Conservation (phyloP, 1,284 basidiomycete species). For the Pascua guehoae region DNA sequence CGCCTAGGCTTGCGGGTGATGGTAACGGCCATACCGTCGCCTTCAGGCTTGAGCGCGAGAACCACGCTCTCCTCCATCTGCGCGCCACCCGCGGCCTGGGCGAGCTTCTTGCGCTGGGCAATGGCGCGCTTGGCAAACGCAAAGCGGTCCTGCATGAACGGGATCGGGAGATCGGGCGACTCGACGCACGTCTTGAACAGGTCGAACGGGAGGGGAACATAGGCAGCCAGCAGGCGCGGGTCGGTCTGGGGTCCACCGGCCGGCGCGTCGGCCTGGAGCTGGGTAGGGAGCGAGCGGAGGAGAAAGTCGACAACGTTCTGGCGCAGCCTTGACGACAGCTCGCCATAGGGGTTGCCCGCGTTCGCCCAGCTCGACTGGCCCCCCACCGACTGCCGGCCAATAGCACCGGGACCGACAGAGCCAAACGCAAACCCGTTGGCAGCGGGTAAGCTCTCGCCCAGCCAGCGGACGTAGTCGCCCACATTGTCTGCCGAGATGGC, state of each 20-base stretch:
- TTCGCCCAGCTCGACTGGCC: slow-evolving; percentile 22
- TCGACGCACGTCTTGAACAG: slow-evolving; percentile 46
- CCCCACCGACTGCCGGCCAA: neutral
- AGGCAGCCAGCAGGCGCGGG: slow-evolving; percentile 33
- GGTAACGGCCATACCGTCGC: slow-evolving; percentile 69
- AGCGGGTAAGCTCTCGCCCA: slow-evolving; percentile 32
- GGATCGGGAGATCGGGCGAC: slow-evolving; percentile 35
- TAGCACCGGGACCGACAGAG: neutral
- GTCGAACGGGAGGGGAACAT: slow-evolving; percentile 47
- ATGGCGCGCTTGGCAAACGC: slow-evolving; percentile 84
- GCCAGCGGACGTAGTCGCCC: slow-evolving; percentile 68
- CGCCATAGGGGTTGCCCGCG: slow-evolving; percentile 27
- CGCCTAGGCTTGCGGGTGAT: slow-evolving; percentile 74
- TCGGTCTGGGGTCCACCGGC: slow-evolving; percentile 14
- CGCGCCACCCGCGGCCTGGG: slow-evolving; percentile 59
- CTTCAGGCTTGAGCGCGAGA: slow-evolving; percentile 69
- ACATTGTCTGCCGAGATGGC: slow-evolving; percentile 71
- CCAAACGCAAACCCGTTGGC: slow-evolving; percentile 17
- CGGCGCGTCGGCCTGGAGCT: slow-evolving; percentile 49
- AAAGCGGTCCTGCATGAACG: slow-evolving; percentile 74
- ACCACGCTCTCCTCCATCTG: slow-evolving; percentile 67
- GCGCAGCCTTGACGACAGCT: slow-evolving; percentile 33
- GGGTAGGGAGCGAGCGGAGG: slow-evolving; percentile 63
- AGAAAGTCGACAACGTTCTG: slow-evolving; percentile 55
- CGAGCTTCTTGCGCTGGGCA: slow-evolving; percentile 66